Conservation (phyloP, 2,329 filamentous ascomycete species). For the Tolypocladium ophioglossoides region DNA sequence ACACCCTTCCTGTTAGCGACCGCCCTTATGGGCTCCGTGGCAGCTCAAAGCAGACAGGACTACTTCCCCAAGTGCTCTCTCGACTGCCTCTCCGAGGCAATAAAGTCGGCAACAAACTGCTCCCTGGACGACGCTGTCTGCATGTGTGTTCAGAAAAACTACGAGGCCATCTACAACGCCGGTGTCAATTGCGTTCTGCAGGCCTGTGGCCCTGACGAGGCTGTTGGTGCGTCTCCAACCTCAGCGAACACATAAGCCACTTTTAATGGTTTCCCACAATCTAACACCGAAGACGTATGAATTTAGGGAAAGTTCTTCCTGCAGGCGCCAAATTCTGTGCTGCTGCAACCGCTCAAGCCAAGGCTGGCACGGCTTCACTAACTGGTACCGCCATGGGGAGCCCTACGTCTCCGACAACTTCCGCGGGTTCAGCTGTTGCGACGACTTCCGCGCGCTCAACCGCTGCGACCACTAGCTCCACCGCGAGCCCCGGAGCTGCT, state of each 20-base stretch:
- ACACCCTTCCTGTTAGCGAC: constrained; percentile 10
- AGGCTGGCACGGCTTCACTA: background rate
- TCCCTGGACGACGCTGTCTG: constrained; percentile 11
- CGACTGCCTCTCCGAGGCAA: constrained; percentile 16
- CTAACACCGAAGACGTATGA: background rate
- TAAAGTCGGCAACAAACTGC: constrained; percentile 12
- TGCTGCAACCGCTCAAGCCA: constrained; percentile 4
- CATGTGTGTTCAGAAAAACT: constrained; percentile 16
- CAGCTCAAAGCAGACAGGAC: constrained; percentile 9
- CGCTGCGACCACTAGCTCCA: background rate
- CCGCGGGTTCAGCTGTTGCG: no score
- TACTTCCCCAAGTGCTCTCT: constrained; percentile 18
- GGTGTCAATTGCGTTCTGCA: constrained; percentile 16
- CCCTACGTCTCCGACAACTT: background rate
- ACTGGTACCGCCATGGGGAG: background rate
- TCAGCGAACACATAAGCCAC: background rate
- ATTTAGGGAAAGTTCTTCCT: constrained; percentile 6
- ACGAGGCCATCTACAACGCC: constrained; percentile 15
- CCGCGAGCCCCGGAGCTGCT: constrained; percentile 2
- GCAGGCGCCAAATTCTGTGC: constrained; percentile 7
- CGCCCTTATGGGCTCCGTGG: constrained; percentile 9
- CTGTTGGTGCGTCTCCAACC: constrained; percentile 13
- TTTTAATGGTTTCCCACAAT: background rate
- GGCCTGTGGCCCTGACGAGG: constrained; percentile 13
- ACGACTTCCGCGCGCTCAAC: no score